Conservation (phyloP, 805 yeast genomes). For the Candida wancherniae region DNA sequence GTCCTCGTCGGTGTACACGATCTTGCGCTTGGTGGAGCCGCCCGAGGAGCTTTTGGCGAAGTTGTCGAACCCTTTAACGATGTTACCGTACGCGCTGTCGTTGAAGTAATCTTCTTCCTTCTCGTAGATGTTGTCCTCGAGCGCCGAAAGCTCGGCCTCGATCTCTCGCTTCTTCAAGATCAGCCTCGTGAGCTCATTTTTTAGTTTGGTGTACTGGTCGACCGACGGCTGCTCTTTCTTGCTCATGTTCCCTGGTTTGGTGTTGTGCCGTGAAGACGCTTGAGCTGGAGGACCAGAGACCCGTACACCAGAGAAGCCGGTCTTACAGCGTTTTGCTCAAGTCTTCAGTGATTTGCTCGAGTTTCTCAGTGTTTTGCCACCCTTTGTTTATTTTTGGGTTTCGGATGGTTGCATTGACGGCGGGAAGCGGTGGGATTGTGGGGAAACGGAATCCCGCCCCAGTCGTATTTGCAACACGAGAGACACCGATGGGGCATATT, state of each 20-base stretch:
- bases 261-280: neutral
- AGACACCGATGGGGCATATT: too few species aligned
- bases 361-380: too few species aligned
- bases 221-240: conserved; percentile 18
- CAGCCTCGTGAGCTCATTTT: conserved; percentile 60
- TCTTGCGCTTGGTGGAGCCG: conserved; percentile 42
- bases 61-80: conserved; percentile 87
- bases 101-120: conserved; percentile 75
- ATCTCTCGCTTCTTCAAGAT: conserved; percentile 57
- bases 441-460: too few species aligned
- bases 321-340: too few species aligned
- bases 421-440: too few species aligned
- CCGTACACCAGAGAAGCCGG: conserved; percentile 1
- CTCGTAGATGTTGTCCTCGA: conserved; percentile 77
- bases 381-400: too few species aligned
- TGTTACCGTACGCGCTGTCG: conserved; percentile 70
- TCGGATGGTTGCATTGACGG: too few species aligned
- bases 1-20: conserved; percentile 64
- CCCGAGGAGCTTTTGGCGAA: conserved; percentile 48
- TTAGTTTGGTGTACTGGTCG: conserved; percentile 61
- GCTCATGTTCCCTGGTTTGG: conserved; percentile 10
- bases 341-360: too few species aligned
- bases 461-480: too few species aligned
- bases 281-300: neutral
- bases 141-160: conserved; percentile 54